These are phyloP conservation scores for Polytolypa hystricis DNA, from an alignment of 2,329 filamentous ascomycete species.

Conservation along the genomic window DNA sequence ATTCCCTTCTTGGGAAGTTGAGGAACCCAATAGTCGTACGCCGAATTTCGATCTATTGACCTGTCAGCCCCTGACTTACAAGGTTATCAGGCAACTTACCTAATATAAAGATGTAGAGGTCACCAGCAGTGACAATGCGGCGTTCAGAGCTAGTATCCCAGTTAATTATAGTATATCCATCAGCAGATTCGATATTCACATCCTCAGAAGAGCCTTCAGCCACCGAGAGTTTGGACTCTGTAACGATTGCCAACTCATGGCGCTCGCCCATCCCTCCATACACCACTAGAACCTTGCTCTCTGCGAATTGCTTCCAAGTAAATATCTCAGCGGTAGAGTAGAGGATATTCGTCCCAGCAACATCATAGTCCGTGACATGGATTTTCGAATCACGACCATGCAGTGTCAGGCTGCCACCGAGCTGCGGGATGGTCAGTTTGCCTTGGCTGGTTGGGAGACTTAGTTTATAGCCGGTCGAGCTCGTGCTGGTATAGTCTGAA, in stretches of 20 bases:
- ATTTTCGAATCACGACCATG: slow-evolving; percentile 36
- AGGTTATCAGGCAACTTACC: slow-evolving; percentile 26
- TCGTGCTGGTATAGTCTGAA: slow-evolving; percentile 49
- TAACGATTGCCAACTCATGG: slow-evolving; percentile 31
- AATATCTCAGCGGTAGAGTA: slow-evolving; percentile 37
- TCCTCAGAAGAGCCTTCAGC: slow-evolving; percentile 23
- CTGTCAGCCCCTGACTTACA: background rate
- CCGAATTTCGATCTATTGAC: slow-evolving; percentile 40
- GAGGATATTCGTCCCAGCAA: slow-evolving; percentile 29
- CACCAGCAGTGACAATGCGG: slow-evolving; percentile 27
- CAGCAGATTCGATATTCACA: slow-evolving; percentile 21
- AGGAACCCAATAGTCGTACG: slow-evolving; percentile 36
- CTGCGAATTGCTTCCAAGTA: slow-evolving; percentile 47
- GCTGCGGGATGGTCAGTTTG: slow-evolving; percentile 29
- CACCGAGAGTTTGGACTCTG: slow-evolving; percentile 17
- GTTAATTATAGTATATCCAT: slow-evolving; percentile 27
- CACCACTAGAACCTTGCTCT: slow-evolving; percentile 39
- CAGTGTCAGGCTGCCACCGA: slow-evolving; percentile 27
- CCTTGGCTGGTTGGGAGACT: slow-evolving; percentile 39
- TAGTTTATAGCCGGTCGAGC: slow-evolving; percentile 51
- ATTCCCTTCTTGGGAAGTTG: slow-evolving; percentile 22
- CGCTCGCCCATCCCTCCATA: slow-evolving; percentile 31
- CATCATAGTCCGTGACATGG: slow-evolving; percentile 32
- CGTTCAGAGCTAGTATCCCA: slow-evolving; percentile 46
- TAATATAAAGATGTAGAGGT: slow-evolving; percentile 45